These are phyloP conservation scores for Hondaea fermentalgiana DNA, from an alignment of 108 stramenopile species.

Conservation along the genomic window DNA sequence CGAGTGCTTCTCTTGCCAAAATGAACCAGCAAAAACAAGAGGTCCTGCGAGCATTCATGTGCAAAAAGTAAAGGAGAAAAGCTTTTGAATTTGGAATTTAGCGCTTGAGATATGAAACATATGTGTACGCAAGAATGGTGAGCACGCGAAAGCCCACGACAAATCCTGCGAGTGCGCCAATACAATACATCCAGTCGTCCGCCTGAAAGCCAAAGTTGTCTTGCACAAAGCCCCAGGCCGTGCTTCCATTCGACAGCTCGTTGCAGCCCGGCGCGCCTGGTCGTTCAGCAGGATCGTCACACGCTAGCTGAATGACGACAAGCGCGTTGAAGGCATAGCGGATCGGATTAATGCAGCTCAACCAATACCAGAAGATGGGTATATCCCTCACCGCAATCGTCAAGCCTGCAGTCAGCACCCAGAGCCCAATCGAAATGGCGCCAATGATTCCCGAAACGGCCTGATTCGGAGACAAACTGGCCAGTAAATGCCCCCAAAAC, in stretches of 20 bases:
- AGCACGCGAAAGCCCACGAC: background rate
- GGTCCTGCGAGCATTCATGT: no score
- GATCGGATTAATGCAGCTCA: slow-evolving; percentile 2
- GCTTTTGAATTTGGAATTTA: background rate
- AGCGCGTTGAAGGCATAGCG: background rate
- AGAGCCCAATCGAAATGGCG: background rate
- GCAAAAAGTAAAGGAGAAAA: no score
- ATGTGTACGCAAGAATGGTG: background rate
- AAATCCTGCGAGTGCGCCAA: background rate
- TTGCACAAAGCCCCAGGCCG: background rate
- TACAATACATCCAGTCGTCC: background rate
- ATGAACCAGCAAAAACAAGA: no score
- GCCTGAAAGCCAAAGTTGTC: background rate
- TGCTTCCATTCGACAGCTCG: background rate
- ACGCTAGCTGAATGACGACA: background rate
- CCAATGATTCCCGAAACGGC: background rate
- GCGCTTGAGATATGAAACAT: background rate
- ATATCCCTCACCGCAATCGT: background rate
- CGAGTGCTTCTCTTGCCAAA: no score
- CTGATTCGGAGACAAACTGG: background rate
- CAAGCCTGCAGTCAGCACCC: background rate
- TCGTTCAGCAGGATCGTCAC: background rate
- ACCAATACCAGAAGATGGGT: background rate
- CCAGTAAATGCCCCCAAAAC: background rate
- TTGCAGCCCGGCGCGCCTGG: background rate